Base-by-base conservation (phyloP, 345 rosid species). In the Psidium friedrichsthalianum region DNA sequence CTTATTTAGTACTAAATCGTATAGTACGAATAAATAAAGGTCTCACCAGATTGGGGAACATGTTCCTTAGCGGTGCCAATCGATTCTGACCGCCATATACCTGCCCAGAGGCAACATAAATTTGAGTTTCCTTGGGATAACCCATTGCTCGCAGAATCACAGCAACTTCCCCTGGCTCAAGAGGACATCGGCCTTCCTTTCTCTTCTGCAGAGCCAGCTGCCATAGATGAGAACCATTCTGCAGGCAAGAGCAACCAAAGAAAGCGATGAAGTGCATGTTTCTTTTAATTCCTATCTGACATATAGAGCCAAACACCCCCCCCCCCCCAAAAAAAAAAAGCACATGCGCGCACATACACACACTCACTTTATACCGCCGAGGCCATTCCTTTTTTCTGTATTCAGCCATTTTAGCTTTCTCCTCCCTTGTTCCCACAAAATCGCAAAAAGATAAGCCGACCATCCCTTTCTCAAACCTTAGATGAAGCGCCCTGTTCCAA, bases 401-500 rank as follows among this genome's bases (percentile, higher is more conserved):
- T 87, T 91, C 97, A 29, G 98, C 98, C 99, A 98, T 96, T 93
- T 36, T 91, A 85, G 90, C 95, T 88, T 98, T 98, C 95, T 98
- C 99, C 86, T 96, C 99, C 91, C 99, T 94, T 84, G 98, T 94
- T 44, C 99, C 99, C 88, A 98, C 97, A 85, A 98, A 98, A 90
- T 98, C 99, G 52, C 99, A 98, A 85, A 98, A 98, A 1, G 99
- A 98, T 87, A 98, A 87, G 82, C 99, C 99, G 49, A 96, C 99
- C 99, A 98, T 98, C 82, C 99, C 99, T 88, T 98, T 98, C 92
- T 98, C 99, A 88, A 98, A 98, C 91, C 99, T 94, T 89, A 98
- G 99, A 92, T 98, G 99, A 87, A 98, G 96, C 55, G 99, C 99
- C 99, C 99, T 98, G 91, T 86, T 85, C 69, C 84, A 89, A 88